A percentile compares a stretch with the other conserved stretches of the same genome.
phyloP scores from a whole-genome alignment of 2,329 filamentous ascomycete genomes.

The Gnomoniopsis sp. region DNA sequence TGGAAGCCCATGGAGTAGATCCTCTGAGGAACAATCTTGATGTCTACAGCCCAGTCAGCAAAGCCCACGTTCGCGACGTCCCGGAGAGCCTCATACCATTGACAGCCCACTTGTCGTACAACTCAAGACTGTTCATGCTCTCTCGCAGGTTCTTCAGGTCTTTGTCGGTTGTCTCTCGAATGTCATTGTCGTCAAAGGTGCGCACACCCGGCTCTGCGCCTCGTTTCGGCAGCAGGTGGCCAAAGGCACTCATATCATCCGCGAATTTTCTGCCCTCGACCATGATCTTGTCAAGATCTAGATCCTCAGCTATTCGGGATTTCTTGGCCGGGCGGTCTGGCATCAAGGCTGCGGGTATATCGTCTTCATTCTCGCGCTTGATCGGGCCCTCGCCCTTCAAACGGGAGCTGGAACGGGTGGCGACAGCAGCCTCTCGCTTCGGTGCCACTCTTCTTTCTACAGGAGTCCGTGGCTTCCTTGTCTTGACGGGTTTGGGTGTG shows the following conservation, averaged over 20 bases:
- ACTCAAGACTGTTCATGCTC: constrained; percentile 70
- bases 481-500: constrained; percentile 25
- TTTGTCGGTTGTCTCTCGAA: constrained; percentile 74
- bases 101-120: constrained; percentile 83
- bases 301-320: constrained; percentile 48
- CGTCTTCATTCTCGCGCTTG: constrained; percentile 39
- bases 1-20: constrained; percentile 88
- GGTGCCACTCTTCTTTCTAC: constrained; percentile 38
- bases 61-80: not conserved
- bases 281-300: constrained; percentile 72
- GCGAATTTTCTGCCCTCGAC: constrained; percentile 79
- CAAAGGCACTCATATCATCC: constrained; percentile 62
- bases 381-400: constrained; percentile 50
- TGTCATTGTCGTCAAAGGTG: constrained; percentile 82
- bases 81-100: constrained; percentile 53
- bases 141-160: constrained; percentile 69
- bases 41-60: constrained; percentile 50
- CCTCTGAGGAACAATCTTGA: constrained; percentile 86
- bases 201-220: constrained; percentile 76
- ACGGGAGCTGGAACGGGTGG: constrained; percentile 56
- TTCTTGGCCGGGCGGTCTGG: constrained; percentile 48
- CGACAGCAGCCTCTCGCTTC: constrained; percentile 44
- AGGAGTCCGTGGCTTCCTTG: constrained; percentile 28
- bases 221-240: constrained; percentile 55
- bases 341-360: constrained; percentile 4